Evolutionary conservation across 176 grass and related monocot species (phyloP).

Genomic region (Musa itinerans): DNA sequence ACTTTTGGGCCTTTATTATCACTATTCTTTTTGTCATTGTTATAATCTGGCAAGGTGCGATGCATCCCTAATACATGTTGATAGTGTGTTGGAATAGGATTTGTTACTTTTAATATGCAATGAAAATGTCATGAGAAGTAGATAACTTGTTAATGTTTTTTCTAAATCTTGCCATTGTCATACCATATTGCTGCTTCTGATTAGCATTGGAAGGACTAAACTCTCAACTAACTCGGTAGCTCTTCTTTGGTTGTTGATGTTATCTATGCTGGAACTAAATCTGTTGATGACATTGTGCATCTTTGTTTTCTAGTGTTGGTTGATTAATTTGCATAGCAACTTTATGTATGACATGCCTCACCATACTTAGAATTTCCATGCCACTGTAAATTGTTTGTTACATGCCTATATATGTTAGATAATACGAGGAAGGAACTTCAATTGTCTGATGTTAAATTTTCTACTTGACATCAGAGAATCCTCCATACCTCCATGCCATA

Average conservation of each 20-base stretch:
- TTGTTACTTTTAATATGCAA: neutral
- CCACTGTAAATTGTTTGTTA: neutral
- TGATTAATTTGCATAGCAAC: too few relatives aligned
- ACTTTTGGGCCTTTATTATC: constrained; percentile 54
- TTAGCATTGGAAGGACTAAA: too few relatives aligned
- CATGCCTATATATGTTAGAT: neutral
- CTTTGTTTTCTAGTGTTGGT: too few relatives aligned
- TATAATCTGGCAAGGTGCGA: constrained; percentile 90
- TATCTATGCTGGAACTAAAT: too few relatives aligned
- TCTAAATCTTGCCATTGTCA: neutral
- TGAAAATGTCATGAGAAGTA: neutral
- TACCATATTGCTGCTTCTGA: too few relatives aligned
- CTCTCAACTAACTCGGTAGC: too few relatives aligned
- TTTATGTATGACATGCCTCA: neutral
- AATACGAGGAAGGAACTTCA: neutral
- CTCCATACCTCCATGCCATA: neutral
- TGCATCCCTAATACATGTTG: neutral
- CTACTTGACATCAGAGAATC: neutral
- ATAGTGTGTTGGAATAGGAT: neutral
- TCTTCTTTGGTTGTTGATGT: too few relatives aligned
- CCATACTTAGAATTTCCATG: neutral
- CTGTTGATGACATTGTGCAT: too few relatives aligned
- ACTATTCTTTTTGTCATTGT: constrained; percentile 82
- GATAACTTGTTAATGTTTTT: neutral
- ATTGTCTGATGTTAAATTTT: neutral